These are phyloP conservation scores for Chaetothyriales sp. DNA, from an alignment of 2,329 filamentous ascomycete species.

Conservation along the genomic window DNA sequence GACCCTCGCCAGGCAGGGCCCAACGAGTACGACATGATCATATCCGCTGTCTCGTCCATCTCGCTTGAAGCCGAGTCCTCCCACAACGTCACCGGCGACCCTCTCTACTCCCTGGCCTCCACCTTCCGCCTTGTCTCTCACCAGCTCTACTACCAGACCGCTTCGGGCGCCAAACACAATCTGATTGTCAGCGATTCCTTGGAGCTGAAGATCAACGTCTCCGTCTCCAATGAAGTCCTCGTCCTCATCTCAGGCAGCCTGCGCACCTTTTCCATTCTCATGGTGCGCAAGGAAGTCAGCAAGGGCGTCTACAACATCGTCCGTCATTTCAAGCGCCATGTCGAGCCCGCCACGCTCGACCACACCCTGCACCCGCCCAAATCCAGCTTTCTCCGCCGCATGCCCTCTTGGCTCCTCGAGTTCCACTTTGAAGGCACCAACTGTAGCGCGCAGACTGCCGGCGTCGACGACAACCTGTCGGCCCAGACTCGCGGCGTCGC, in stretches of 20 bases:
- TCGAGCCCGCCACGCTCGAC: conserved; percentile 21
- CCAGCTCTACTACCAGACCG: conserved; percentile 87
- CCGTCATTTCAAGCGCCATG: conserved; percentile 59
- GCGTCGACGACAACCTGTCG: conserved; percentile 72
- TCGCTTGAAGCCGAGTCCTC: conserved; percentile 89
- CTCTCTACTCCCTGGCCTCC: conserved; percentile 75
- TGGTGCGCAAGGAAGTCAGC: conserved; percentile 84
- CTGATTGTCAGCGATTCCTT: conserved; percentile 76
- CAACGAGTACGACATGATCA: conserved; percentile 87
- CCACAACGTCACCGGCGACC: conserved; percentile 70
- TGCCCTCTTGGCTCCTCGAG: conserved; percentile 75
- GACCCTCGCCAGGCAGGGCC: conserved; percentile 38
- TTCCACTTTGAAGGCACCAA: conserved; percentile 76
- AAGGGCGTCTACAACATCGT: conserved; percentile 87
- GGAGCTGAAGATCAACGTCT: conserved; percentile 74
- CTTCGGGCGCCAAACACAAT: conserved; percentile 67
- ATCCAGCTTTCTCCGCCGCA: conserved; percentile 49
- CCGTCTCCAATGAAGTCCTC: conserved; percentile 69
- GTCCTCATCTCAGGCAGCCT: conserved; percentile 68
- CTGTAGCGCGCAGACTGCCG: conserved; percentile 81
- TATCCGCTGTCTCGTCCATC: conserved; percentile 86
- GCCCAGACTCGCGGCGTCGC: conserved; percentile 69
- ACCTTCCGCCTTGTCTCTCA: conserved; percentile 74
- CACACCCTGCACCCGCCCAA: conserved; percentile 38
- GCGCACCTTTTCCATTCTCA: conserved; percentile 75